Base-by-base conservation (phyloP, 305 asterid species). In the Fraxinus angustifolia region DNA sequence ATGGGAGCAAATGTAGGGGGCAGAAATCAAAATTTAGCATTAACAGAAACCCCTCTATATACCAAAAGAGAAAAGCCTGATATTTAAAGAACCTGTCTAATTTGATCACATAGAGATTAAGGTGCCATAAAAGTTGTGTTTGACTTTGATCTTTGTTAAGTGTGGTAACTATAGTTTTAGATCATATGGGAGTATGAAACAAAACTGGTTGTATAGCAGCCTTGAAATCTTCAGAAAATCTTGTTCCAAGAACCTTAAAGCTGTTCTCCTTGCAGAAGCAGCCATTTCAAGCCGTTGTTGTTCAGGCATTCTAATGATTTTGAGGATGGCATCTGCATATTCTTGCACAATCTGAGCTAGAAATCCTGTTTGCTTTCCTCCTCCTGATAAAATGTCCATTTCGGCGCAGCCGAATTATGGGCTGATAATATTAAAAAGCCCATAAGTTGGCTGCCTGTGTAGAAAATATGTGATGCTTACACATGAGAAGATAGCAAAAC, bases 401-500 rank as follows among this genome's bases (percentile, higher is more conserved):
- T 93, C 33, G 97, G 99, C 34, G 95, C 99, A 73, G 98, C 98
- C 50, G 97, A 96, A 75, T 90, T 93, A 87, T 96, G 96, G 31
- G 99, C 99, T 93, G 94, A 73, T 30, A 76, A 78, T 19, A 80
- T 17, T 26, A 23, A 33, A 72, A 56, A 65, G 78, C 50, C n/a
- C 58, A 11, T 8, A 19, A 75, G 31, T 81, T 60, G 42, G 76
- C 14, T 76, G 56, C 34, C n/a, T 31, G 34, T n/a, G 40, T 3
- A 53, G 56, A 33, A 72, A 76, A 48, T n/a, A 62, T 42, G 73
- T 10, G n/a, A 12, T 67, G 11, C n/a, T 11, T 67, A 12, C 14
- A 28, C 73, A 67, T 28, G 36, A 67, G 73, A 28, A 3, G 73
- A 67, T 28, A 11, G 73, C n/a, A 76, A 56, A 17, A 35, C 21